A percentile compares a stretch with the other conserved stretches of the same genome.
Evolutionary conservation across 441 rosid species (phyloP).

Genomic region (Oxalis stricta): DNA sequence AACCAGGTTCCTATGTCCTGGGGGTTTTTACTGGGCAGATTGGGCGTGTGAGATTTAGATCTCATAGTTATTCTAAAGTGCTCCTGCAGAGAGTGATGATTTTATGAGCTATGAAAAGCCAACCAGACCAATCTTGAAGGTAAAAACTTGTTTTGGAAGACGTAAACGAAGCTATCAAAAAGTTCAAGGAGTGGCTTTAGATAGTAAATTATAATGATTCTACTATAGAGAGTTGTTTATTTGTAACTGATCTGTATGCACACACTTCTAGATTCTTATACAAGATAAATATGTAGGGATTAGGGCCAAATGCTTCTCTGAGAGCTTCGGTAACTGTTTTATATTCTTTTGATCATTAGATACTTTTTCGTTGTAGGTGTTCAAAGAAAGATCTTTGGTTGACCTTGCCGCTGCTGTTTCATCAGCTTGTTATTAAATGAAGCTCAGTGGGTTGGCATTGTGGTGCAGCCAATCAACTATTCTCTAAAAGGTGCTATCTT

Average conservation of each 20-base stretch:
- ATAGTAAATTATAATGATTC: not conserved
- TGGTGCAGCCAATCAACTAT: conserved; percentile 63
- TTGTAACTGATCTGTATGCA: not conserved
- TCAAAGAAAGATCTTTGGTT: conserved; percentile 86
- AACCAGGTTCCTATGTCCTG: conserved; percentile 90
- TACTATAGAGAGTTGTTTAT: not conserved
- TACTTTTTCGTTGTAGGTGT: conserved; percentile 40
- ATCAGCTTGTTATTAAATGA: conserved; percentile 84
- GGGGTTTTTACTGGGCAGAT: conserved; percentile 95
- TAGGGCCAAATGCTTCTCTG: not conserved
- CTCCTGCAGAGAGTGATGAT: conserved; percentile 94
- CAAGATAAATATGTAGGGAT: not conserved
- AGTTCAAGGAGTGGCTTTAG: not conserved
- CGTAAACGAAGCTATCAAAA: not conserved
- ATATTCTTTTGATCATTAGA: conserved; percentile 15
- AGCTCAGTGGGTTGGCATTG: conserved; percentile 88
- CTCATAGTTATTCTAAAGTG: conserved; percentile 94
- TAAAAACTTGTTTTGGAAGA: conserved; percentile 16
- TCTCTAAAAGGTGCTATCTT: conserved; percentile 74
- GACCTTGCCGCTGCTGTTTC: conserved; percentile 87
- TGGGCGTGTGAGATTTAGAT: conserved; percentile 85
- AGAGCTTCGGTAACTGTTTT: not conserved
- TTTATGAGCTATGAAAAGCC: conserved; percentile 97
- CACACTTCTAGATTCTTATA: not conserved
- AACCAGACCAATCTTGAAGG: conserved; percentile 88